Base-by-base conservation (phyloP, 2,329 filamentous ascomycete genomes). In the Scedosporium boydii region DNA sequence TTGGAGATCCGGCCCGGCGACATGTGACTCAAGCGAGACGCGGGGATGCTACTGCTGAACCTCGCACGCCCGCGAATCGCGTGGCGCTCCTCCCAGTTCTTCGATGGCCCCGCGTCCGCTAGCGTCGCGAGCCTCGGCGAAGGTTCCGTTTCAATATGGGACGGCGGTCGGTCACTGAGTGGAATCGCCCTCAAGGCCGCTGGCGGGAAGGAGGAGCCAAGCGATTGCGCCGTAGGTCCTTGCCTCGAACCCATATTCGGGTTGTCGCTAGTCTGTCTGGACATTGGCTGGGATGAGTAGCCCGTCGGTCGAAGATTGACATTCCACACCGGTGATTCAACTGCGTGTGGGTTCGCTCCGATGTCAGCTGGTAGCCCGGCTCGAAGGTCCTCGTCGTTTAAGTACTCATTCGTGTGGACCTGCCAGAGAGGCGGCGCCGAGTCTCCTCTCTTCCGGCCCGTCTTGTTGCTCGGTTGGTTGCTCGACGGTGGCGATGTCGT, bases 241-340 rank as follows among this genome's bases (percentile, higher is more conserved):
- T 18, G 59, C 5, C 34, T n/a, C 6, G 26, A 23, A 2, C 27
- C 55, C n/a, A 9, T 12, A 18, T 65, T 58, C 59, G 63, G 44
- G 62, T 69, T 61, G 63, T 64, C 70, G 51, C 79, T 80, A 0
- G 74, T 67, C 64, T 80, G 70, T 3, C 80, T 76, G 1, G 78
- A 78, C 77, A 82, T 80, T 4, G 80, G 80, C 64, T 80, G 76
- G 6, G 78, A 80, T 27, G 76, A 74, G 67, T 82, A 81, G 4
- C 78, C 78, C 21, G 72, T 68, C 0, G 69, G 68, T n/a, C 58
- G 38, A 4, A 60, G 29, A 1, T 66, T 65, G 41, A 68, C 64
- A 48, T 70, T 68, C 65, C 67, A 69, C 67, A 34, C 12, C 12
- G 26, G 51, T 7, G 51, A 56, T 4, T 57, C 60, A 14, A 66